phyloP scores from a whole-genome alignment of 208 protist species.

The Crithidia thermophila region DNA sequence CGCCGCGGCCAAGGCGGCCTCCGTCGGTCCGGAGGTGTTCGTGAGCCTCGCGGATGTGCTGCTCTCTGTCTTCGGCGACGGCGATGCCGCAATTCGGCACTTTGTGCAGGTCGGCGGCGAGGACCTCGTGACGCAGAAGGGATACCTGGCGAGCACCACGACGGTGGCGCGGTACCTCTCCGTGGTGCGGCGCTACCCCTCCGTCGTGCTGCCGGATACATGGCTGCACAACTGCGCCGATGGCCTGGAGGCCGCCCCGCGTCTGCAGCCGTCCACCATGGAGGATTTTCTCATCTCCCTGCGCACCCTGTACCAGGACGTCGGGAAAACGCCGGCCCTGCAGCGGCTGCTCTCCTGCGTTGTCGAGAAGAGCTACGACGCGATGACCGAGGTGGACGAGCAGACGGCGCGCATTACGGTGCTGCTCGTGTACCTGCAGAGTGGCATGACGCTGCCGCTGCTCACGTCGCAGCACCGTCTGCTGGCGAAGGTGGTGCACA shows the following conservation, averaged over 20 bases:
- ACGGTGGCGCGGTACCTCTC: conserved; percentile 65
- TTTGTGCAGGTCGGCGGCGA: conserved; percentile 59
- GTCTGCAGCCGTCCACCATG: conserved; percentile 32
- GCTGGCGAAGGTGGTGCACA: conserved; percentile 29
- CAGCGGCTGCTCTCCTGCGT: conserved; percentile 56
- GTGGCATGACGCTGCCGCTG: conserved; percentile 64
- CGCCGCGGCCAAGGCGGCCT: conserved; percentile 51
- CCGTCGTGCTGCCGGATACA: conserved; percentile 38
- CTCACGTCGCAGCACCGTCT: conserved; percentile 45
- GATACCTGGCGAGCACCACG: conserved; percentile 21
- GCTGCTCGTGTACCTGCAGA: conserved; percentile 70
- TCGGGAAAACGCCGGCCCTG: conserved; percentile 57
- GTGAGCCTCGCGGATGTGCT: conserved; percentile 75
- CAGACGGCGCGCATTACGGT: conserved; percentile 67
- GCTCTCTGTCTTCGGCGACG: conserved; percentile 50
- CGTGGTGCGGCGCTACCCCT: conserved; percentile 44
- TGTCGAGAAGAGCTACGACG: conserved; percentile 30
- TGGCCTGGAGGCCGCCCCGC: conserved; percentile 15
- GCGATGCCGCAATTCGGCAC: conserved; percentile 40
- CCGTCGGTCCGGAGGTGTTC: conserved; percentile 74
- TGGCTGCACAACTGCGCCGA: conserved; percentile 69
- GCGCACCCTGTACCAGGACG: conserved; percentile 57
- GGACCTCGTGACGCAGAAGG: conserved; percentile 47
- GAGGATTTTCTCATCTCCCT: conserved; percentile 68
- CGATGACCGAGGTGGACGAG: conserved; percentile 33